Evolutionary conservation across 495 filamentous ascomycete species (phyloP).

Genomic region (Cercophora samala): DNA sequence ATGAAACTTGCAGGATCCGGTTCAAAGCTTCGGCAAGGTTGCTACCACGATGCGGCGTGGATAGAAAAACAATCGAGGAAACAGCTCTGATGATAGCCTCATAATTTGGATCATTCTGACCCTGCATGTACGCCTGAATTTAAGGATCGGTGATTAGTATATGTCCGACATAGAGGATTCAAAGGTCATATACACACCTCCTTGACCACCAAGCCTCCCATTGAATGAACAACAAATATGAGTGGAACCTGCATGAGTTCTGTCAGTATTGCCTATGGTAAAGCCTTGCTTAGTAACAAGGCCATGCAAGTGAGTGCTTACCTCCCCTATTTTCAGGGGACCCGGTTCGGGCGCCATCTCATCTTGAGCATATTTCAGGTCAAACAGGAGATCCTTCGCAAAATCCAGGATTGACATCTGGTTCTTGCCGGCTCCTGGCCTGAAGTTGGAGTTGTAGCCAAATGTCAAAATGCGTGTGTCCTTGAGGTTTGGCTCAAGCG

Average conservation of each 20-base stretch:
- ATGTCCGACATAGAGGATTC: no score
- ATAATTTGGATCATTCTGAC: conserved; percentile 39
- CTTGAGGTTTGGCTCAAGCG: conserved; percentile 32
- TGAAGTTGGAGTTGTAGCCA: conserved; percentile 36
- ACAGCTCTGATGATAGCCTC: conserved; percentile 28
- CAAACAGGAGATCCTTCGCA: conserved; percentile 38
- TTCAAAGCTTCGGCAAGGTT: conserved; percentile 41
- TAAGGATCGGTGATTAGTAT: conserved; percentile 2
- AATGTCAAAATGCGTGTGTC: conserved; percentile 35
- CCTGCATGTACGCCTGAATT: conserved; percentile 34
- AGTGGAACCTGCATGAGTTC: conserved; percentile 29
- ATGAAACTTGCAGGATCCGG: conserved; percentile 28
- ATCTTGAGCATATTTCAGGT: conserved; percentile 33
- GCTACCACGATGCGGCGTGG: conserved; percentile 51
- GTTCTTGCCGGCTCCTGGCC: conserved; percentile 10
- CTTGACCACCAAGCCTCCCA: conserved; percentile 50
- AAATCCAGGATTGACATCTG: conserved; percentile 36
- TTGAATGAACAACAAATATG: conserved; percentile 44
- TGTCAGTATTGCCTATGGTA: no score
- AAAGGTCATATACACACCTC: conserved; percentile 29
- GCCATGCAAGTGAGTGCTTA: not conserved
- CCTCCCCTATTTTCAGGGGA: conserved; percentile 12
- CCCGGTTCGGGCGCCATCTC: conserved; percentile 15
- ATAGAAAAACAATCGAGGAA: conserved; percentile 43
- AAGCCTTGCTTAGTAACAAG: no score